These are phyloP conservation scores for Monilinia polystroma DNA, from an alignment of 2,329 filamentous ascomycete genomes.

Conservation along the genomic window DNA sequence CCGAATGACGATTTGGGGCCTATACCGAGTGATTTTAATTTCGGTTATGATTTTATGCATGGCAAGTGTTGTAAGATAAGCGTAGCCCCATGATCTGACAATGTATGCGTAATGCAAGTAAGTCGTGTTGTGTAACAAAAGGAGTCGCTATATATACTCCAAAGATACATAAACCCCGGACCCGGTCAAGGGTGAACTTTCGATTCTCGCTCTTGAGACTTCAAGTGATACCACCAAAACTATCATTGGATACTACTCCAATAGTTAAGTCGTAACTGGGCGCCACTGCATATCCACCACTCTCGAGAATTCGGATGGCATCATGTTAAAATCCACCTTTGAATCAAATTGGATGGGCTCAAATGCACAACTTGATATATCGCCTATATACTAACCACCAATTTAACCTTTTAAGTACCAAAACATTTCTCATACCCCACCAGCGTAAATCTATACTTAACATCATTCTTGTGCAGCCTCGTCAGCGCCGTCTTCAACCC, in stretches of 20 bases:
- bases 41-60: too few relatives aligned
- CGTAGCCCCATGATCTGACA: background rate
- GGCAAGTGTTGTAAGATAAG: too few relatives aligned
- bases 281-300: background rate
- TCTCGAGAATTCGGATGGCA: background rate
- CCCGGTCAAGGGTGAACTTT: background rate
- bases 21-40: too few relatives aligned
- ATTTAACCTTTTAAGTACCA: slow-evolving; percentile 34
- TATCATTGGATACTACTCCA: too few relatives aligned
- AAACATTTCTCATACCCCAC: slow-evolving; percentile 68
- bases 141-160: too few relatives aligned
- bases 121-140: too few relatives aligned
- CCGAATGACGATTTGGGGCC: too few relatives aligned
- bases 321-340: background rate
- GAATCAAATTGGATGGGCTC: background rate
- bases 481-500: slow-evolving; percentile 69
- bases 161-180: background rate
- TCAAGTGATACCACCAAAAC: background rate
- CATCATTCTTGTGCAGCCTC: slow-evolving; percentile 68
- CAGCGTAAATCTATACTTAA: slow-evolving; percentile 71
- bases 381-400: background rate
- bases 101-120: background rate
- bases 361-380: background rate
- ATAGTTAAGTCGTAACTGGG: too few relatives aligned
- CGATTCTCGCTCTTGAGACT: background rate